phyloP scores from a whole-genome alignment of 805 yeast species.

The Lipomyces chichibuensis region DNA sequence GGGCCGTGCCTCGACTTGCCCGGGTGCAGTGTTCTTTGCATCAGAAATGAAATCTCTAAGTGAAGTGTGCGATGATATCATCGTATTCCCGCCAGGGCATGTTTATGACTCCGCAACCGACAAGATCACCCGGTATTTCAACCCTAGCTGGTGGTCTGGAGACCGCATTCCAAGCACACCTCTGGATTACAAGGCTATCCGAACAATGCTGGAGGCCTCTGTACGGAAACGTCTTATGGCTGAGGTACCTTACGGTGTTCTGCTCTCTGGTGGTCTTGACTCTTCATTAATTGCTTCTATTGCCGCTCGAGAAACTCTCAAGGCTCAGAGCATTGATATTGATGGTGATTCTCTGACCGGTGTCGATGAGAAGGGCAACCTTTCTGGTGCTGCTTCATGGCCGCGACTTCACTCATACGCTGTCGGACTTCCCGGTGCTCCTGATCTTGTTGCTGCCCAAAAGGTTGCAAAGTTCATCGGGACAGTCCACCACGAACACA shows the following conservation, averaged over 20 bases:
- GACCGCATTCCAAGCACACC: slow-evolving; percentile 70
- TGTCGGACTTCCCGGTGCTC: slow-evolving; percentile 95
- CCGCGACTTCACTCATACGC: slow-evolving; percentile 93
- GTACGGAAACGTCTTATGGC: slow-evolving; percentile 99
- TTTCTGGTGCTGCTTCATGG: slow-evolving; percentile 64
- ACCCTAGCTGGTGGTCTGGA: slow-evolving; percentile 95
- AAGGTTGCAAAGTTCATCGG: slow-evolving; percentile 96
- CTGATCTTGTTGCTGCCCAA: slow-evolving; percentile 94
- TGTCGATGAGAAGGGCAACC: slow-evolving; percentile 84
- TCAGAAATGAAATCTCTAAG: slow-evolving; percentile 91
- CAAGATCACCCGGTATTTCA: slow-evolving; percentile 81
- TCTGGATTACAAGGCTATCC: slow-evolving; percentile 70
- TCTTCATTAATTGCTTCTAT: slow-evolving; percentile 95
- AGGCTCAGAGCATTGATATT: slow-evolving; percentile 53
- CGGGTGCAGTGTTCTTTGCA: slow-evolving; percentile 84
- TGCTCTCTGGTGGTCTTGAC: slow-evolving; percentile 96
- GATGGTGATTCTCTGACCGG: slow-evolving; percentile 77
- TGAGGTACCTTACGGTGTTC: slow-evolving; percentile 98
- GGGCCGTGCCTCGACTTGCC: slow-evolving; percentile 73
- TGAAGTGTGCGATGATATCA: slow-evolving; percentile 91
- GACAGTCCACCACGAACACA: slow-evolving; percentile 96
- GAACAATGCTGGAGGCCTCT: slow-evolving; percentile 85
- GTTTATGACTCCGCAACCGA: slow-evolving; percentile 91
- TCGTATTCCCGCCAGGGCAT: slow-evolving; percentile 98
- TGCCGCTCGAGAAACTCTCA: slow-evolving; percentile 93